phyloP scores from a whole-genome alignment of 805 yeast genomes.

The Torulaspora indica region DNA sequence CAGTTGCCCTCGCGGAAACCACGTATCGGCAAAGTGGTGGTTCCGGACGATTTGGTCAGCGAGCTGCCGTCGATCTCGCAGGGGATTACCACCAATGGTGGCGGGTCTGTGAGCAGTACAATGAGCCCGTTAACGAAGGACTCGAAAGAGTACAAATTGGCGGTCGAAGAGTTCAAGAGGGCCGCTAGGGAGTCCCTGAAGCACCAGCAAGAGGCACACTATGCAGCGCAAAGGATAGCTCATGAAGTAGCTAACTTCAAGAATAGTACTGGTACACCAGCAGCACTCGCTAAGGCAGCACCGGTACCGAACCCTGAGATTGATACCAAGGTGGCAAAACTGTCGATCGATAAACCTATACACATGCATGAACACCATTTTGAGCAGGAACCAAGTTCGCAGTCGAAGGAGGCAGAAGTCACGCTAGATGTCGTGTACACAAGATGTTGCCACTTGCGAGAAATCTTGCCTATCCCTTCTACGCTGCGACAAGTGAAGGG shows the following conservation, averaged over 20 bases:
- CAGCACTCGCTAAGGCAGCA: slow-evolving; percentile 4
- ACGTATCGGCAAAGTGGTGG: slow-evolving; percentile 66
- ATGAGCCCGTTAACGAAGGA: slow-evolving; percentile 30
- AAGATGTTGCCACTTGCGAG: slow-evolving; percentile 88
- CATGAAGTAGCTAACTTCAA: slow-evolving; percentile 54
- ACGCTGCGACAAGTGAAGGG: slow-evolving; percentile 78
- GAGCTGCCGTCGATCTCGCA: slow-evolving; percentile 61
- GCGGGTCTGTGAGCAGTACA: slow-evolving; percentile 18
- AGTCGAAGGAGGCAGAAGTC: slow-evolving; percentile 23
- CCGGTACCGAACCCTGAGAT: slow-evolving; percentile 4
- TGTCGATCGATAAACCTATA: slow-evolving; percentile 69
- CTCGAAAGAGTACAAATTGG: slow-evolving; percentile 47
- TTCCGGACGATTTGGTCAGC: slow-evolving; percentile 58
- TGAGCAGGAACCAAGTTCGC: slow-evolving; percentile 30
- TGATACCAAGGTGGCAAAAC: slow-evolving; percentile 24
- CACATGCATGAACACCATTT: slow-evolving; percentile 57
- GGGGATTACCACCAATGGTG: slow-evolving; percentile 56
- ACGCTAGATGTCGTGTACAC: slow-evolving; percentile 70
- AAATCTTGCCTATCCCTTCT: slow-evolving; percentile 87
- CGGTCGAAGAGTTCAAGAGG: slow-evolving; percentile 53
- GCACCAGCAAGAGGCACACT: slow-evolving; percentile 74
- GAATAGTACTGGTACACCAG: slow-evolving; percentile 6
- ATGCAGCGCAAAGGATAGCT: slow-evolving; percentile 65
- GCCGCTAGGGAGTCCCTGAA: slow-evolving; percentile 58
- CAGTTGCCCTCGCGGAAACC: slow-evolving; percentile 88